Conservation (phyloP, 208 protist species). For the Trypanosoma lewisi region DNA sequence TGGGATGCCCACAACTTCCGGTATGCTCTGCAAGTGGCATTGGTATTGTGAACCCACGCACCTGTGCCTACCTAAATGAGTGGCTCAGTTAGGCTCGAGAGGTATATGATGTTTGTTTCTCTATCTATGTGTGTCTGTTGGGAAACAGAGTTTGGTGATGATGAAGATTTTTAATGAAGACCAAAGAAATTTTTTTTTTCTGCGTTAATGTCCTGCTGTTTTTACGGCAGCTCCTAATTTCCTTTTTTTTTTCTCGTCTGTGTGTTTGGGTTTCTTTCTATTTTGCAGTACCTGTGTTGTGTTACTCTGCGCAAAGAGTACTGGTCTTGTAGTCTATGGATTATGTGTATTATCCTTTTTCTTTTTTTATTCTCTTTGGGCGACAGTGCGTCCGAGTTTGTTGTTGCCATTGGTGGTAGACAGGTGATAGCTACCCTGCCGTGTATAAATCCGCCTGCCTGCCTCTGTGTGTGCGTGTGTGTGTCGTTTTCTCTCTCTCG, state of each 20-base stretch:
- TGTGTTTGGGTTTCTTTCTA: neutral
- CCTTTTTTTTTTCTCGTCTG: neutral
- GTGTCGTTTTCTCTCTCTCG: too few species aligned
- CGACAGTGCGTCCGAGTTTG: neutral
- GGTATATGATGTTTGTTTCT: too few species aligned
- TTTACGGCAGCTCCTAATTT: neutral
- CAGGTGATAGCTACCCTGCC: too few species aligned
- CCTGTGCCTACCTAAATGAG: conserved; percentile 41
- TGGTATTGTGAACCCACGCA: conserved; percentile 49
- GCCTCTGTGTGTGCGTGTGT: neutral
- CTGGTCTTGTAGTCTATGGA: neutral
- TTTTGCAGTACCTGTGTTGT: neutral
- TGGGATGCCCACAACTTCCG: conserved; percentile 72
- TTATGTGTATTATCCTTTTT: neutral
- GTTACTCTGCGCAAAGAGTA: neutral
- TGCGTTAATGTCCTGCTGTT: neutral
- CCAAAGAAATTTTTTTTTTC: neutral
- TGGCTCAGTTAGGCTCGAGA: conserved; percentile 47
- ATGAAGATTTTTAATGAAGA: neutral
- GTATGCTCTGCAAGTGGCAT: conserved; percentile 40
- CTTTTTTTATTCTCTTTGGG: conserved; percentile 1
- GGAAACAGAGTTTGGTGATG: neutral
- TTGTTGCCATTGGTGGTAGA: neutral
- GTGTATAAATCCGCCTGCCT: neutral
- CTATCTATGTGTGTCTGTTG: neutral